Conservation (phyloP, 2,329 filamentous ascomycete species). For the Epichloe sp. region DNA sequence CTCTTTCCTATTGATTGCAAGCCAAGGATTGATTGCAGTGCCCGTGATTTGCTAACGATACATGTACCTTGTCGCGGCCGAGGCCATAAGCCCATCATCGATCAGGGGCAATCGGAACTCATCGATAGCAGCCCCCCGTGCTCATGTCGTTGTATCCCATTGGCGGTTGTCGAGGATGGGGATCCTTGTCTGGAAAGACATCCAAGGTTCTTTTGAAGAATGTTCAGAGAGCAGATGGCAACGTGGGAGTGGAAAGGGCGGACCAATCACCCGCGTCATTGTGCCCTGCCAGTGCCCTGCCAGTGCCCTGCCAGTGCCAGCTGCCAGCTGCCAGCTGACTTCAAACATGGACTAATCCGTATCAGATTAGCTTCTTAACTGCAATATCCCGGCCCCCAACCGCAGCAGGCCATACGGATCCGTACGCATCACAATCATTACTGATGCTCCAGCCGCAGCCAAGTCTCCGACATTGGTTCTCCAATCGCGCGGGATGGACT, state of each 20-base stretch:
- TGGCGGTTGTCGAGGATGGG: background rate
- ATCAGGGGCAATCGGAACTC: background rate
- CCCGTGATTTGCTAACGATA: background rate
- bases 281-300: too few species aligned
- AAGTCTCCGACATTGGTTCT: too few species aligned
- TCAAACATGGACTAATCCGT: background rate
- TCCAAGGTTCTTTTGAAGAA: constrained; percentile 14
- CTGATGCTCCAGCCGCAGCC: too few species aligned
- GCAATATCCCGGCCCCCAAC: background rate
- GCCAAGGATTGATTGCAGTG: background rate
- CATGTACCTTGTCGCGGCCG: background rate
- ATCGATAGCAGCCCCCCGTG: constrained; percentile 1
- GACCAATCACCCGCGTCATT: too few species aligned
- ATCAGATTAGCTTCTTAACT: background rate
- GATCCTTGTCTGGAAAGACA: background rate
- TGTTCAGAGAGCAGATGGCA: background rate
- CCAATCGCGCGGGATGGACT: too few species aligned
- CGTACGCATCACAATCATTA: too few species aligned
- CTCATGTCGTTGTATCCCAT: background rate
- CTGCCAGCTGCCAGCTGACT: background rate
- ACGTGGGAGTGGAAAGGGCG: background rate
- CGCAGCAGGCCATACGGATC: background rate
- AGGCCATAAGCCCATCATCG: background rate
- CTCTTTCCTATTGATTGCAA: background rate
- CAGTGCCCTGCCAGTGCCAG: too few species aligned